These are phyloP conservation scores for Calophaca sinica DNA, from an alignment of 306 rosid species.

Conservation along the genomic window DNA sequence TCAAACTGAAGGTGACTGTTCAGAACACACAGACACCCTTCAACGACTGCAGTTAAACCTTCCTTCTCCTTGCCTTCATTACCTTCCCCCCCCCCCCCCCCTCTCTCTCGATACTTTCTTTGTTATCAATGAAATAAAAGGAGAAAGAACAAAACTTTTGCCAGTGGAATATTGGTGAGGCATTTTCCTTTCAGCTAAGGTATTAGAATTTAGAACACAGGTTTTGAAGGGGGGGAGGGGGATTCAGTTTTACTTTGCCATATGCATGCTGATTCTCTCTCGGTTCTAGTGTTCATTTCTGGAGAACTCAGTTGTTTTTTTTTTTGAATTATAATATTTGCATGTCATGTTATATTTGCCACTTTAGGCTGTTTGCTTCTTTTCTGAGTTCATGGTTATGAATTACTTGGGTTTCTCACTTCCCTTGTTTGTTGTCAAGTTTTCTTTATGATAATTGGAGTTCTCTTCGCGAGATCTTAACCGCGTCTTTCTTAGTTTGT, in stretches of 20 bases:
- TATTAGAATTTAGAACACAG: background rate
- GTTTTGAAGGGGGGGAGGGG: background rate
- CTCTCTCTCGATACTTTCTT: conserved; percentile 2
- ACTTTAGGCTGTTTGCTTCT: conserved; percentile 26
- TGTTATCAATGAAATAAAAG: conserved; percentile 44
- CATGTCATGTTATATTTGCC: conserved; percentile 71
- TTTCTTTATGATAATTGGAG: background rate
- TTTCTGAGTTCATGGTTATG: conserved; percentile 41
- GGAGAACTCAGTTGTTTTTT: conserved; percentile 35
- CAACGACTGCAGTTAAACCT: conserved; percentile 54
- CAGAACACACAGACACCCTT: conserved; percentile 53
- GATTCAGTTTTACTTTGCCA: conserved; percentile 4
- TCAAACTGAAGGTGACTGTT: conserved; percentile 51
- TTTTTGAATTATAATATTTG: conserved; percentile 41
- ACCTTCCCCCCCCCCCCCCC: background rate
- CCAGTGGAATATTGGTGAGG: conserved; percentile 42
- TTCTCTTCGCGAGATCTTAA: conserved; percentile 47
- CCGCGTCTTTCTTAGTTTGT: conserved; percentile 42
- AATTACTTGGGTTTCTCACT: conserved; percentile 38
- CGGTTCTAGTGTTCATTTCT: conserved; percentile 14
- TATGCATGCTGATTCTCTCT: conserved; percentile 48
- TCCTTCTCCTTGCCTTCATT: conserved; percentile 6
- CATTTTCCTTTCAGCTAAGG: conserved; percentile 52
- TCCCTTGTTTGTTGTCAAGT: conserved; percentile 1
- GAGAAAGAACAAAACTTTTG: conserved; percentile 40